Base-by-base conservation (phyloP, 1,284 basidiomycete genomes). In the Austroboletus olivaceoglutinosus region DNA sequence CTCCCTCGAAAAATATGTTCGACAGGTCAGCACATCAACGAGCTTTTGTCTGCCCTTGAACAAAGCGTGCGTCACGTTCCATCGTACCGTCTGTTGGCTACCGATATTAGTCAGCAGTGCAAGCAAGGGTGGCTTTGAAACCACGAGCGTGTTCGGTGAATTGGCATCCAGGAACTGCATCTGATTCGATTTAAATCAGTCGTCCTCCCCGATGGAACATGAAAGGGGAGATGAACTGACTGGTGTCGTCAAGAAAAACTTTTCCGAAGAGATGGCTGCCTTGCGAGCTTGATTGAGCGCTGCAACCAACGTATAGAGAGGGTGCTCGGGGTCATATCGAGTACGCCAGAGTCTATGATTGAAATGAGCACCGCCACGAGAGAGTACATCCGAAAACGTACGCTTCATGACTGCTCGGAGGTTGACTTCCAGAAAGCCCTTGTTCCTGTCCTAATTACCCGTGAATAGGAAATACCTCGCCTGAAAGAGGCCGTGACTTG, bases 91-190 rank as follows among this genome's bases (percentile, higher is more conserved):
- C 13, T 67, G 59, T 34, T 61, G 64, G 9, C 72, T 69, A 33
- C 89, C 89, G 27, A 73, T 69, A 69, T 89, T 89, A 18, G 84
- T 82, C 46, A 91, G 66, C 16, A 89, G 73, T 8, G 82, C 71
- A 43, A 90, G 75, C 55, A 91, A 67, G 1, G 86, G 85, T 0
- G 77, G 72, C 67, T 91, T 91, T 43, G 75, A 77, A 25, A 88
- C 65, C 0, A 76, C 81, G 38, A 89, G 69, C 1, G 80, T 75
- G 51, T 77, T 72, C 40, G 69, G 51, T 58, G 73, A 64, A 57
- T 69, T 43, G 64, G 72, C 60, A 53, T 68, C 51, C 43, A 81
- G 65, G 62, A 81, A 80, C 50, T 67, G 72, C 48, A 80, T 72
- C 75, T 86, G 59, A 18, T 46, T 31, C 33, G 7, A 23, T 22